A percentile compares a stretch with the other conserved stretches of the same genome.
phyloP scores from a whole-genome alignment of 768 basidiomycete genomes.

The Leucogyrophana mollusca region DNA sequence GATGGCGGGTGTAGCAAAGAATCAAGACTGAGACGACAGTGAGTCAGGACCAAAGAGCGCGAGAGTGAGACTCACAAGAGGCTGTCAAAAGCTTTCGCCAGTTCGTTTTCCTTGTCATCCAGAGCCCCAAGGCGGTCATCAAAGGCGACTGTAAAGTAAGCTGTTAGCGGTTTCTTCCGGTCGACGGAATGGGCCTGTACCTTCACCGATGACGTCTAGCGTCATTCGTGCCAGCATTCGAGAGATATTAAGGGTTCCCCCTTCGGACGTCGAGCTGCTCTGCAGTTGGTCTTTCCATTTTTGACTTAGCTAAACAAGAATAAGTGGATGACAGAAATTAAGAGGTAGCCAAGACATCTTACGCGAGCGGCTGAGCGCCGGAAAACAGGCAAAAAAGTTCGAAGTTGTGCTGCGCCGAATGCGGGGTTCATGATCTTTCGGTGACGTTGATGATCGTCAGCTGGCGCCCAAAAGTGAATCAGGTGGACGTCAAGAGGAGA shows the following conservation, averaged over 20 bases:
- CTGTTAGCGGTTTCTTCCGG: not conserved
- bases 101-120: constrained; percentile 11
- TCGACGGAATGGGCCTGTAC: constrained; percentile 9
- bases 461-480: constrained; percentile 5
- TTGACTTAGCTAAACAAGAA: constrained; percentile 15
- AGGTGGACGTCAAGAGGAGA: not conserved
- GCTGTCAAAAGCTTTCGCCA: constrained; percentile 13
- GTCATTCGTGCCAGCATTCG: constrained; percentile 20
- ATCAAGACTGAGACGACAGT: constrained; percentile 16
- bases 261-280: constrained; percentile 1
- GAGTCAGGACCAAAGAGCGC: not conserved
- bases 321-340: not conserved
- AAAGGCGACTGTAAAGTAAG: constrained; percentile 15
- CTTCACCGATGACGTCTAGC: constrained; percentile 27
- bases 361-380: constrained; percentile 14
- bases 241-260: constrained; percentile 15
- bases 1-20: constrained; percentile 19
- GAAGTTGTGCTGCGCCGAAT: constrained; percentile 22
- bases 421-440: constrained; percentile 28
- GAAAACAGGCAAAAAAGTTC: constrained; percentile 24
- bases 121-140: constrained; percentile 21
- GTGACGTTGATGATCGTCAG: constrained; percentile 24
- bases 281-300: constrained; percentile 22
- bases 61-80: constrained; percentile 12
- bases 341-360: constrained; percentile 5